Evolutionary conservation across 495 filamentous ascomycete genomes (phyloP), one percentile per base, ranked within the genome.

Genomic region (Ascodesmis nigricans): DNA sequence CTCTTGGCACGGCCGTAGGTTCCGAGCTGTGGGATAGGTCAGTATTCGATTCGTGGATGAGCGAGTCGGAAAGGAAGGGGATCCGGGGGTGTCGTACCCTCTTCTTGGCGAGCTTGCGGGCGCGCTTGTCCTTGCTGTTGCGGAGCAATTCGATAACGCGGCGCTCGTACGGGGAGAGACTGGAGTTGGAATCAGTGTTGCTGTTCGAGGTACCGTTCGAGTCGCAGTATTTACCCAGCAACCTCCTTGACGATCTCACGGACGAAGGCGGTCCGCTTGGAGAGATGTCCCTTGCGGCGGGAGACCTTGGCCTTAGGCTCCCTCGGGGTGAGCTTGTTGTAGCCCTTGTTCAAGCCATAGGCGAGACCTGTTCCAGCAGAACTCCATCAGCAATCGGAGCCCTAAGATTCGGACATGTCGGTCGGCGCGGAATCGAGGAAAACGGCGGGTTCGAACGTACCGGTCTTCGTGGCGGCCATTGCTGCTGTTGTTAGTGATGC

Each of bases 101-200:
- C 75, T 91, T 93, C 84, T 97, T 97, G 46, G 87, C 87, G 54
- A 92, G 75, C 73, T 95, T 95, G 45, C 87, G 68, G 43, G 87
- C 87, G 63, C 87, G 79, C 77, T 97, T 97, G 62, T 97, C 87
- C 66, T 91, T 91, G 66, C 74, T 72, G 71, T 95, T 97, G 49
- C 87, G 79, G 58, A 97, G 73, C 46, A 97, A 67, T 71, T 97
- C 87, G 58, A 95, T 90, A 55, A 97, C 78, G 52, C 87, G 82
- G 57, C 83, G 81, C 68, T 97, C 87, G 56, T 93, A 93, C 50
- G 82, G 83, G 46, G 83, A 82, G 53, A 91, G 78, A 59, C 80
- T 37, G 21, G 17, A 19, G 9, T 35, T 23, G 8, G 7, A 23
- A 11, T 3, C 6, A 36, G 32, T 39, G 26, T 15, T 21, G 26